A percentile compares a stretch with the other conserved stretches of the same genome.
These are phyloP conservation scores for Diaporthe humulicola DNA, from an alignment of 2,329 filamentous ascomycete species.

Conservation along the genomic window DNA sequence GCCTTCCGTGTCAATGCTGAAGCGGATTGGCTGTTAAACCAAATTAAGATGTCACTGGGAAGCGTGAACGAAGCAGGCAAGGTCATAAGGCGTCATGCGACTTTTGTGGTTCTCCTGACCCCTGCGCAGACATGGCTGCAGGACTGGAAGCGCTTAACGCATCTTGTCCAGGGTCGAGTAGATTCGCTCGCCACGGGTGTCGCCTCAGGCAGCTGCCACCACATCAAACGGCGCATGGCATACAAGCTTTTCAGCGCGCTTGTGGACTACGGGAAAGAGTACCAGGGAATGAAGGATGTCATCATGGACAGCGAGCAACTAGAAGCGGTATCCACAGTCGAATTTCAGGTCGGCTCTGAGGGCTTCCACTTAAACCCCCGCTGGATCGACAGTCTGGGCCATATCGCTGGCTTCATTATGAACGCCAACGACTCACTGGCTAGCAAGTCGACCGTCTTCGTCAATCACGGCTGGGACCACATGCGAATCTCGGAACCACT, in stretches of 20 bases:
- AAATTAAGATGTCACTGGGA: constrained; percentile 4
- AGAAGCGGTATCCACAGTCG: constrained; percentile 8
- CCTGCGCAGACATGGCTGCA: neutral
- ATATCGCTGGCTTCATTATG: constrained; percentile 31
- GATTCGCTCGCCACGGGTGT: neutral
- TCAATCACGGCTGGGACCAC: constrained; percentile 28
- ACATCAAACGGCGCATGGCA: constrained; percentile 13
- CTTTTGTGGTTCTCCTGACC: neutral
- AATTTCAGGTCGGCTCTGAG: neutral
- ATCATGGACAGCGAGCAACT: constrained; percentile 11
- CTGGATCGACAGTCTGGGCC: constrained; percentile 16
- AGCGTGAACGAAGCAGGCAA: constrained; percentile 1
- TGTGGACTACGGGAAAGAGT: constrained; percentile 7
- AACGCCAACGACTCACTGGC: constrained; percentile 16
- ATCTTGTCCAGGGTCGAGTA: constrained; percentile 16
- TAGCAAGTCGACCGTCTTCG: neutral
- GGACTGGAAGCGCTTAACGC: neutral
- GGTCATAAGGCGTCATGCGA: neutral
- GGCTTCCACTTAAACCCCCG: constrained; percentile 5
- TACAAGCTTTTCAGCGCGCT: constrained; percentile 23
- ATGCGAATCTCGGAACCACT: neutral
- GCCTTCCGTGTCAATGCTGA: neutral
- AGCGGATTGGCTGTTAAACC: neutral
- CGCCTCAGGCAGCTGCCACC: neutral
- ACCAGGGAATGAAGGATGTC: constrained; percentile 25